Evolutionary conservation across 2,329 filamentous ascomycete species (phyloP), one percentile per base, ranked within the genome.

Genomic region (Cladosporium sp.): DNA sequence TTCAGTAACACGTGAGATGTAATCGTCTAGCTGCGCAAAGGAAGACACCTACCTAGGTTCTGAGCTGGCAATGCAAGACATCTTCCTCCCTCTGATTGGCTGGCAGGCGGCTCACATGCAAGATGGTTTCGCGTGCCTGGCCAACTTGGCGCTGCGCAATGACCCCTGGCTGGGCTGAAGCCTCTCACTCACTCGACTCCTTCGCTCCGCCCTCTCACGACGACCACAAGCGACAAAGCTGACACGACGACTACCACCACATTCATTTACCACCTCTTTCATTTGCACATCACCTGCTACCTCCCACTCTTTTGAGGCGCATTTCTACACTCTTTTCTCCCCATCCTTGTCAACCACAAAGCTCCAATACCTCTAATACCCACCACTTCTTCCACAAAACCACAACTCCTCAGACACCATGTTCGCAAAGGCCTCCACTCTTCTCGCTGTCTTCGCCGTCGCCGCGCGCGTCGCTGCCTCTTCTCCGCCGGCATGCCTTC

Each of bases 401-500:
- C 40, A 65, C 56, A 66, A 46, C 64, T 21, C 49, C 58, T n/a
- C n/a, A n/a, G 60, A 53, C 74, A 76, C 68, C 62, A 84, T 85
- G 80, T 74, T 82, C 68, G 77, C 80, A 74, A 81, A 81, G 73
- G 77, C 78, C 46, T 73, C 78, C 67, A 67, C 82, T 65, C 65
- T 80, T 65, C 68, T 83, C 64, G 78, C 80, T 66, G 70, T 84
- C 65, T 74, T 84, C 71, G 79, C 80, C 44, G 73, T 82, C 65
- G 76, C 77, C 72, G 78, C 79, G 69, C 73, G 80, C 64, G 74
- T 80, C 66, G 77, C 77, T 66, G 76, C 78, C 65, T 76, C 78
- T n/a, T 71, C 78, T 31, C 80, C 83, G 55, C 82, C 83, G 31
- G 81, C 81, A 63, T 86, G 84, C 73, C 76, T 86, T 55, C 76